Evolutionary conservation across 805 yeast species (phyloP).

Genomic region (Spathaspora passalidarum): DNA sequence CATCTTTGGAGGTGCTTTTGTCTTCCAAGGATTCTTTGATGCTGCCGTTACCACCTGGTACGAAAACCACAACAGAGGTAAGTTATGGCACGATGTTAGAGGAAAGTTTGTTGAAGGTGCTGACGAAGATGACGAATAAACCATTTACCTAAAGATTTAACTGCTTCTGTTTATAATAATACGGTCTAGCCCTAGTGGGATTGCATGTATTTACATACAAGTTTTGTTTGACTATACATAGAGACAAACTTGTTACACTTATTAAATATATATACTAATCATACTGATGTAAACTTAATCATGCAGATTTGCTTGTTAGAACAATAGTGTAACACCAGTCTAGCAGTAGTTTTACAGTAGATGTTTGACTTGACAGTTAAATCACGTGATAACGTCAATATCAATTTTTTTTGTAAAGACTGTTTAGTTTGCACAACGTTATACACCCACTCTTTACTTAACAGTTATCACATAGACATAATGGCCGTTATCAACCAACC

Average conservation of each 20-base stretch:
- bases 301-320: too few relatives aligned
- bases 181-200: background rate
- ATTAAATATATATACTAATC: background rate
- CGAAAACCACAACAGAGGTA: conserved; percentile 77
- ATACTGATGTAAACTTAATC: background rate
- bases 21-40: conserved; percentile 78
- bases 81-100: conserved; percentile 81
- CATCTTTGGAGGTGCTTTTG: conserved; percentile 79
- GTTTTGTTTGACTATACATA: too few relatives aligned
- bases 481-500: conserved; percentile 77
- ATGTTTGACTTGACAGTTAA: too few relatives aligned
- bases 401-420: too few relatives aligned
- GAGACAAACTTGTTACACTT: too few relatives aligned
- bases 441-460: too few relatives aligned
- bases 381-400: background rate
- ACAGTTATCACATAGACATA: background rate
- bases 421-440: too few relatives aligned
- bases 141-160: too few relatives aligned
- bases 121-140: conserved; percentile 52
- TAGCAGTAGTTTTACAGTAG: too few relatives aligned
- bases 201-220: background rate
- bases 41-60: conserved; percentile 65
- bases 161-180: background rate
- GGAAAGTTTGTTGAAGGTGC: conserved; percentile 52
- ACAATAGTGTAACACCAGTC: too few relatives aligned